Evolutionary conservation across 495 filamentous ascomycete genomes (phyloP), one percentile per base, ranked within the genome.

Genomic region (Talaromyces ruber): DNA sequence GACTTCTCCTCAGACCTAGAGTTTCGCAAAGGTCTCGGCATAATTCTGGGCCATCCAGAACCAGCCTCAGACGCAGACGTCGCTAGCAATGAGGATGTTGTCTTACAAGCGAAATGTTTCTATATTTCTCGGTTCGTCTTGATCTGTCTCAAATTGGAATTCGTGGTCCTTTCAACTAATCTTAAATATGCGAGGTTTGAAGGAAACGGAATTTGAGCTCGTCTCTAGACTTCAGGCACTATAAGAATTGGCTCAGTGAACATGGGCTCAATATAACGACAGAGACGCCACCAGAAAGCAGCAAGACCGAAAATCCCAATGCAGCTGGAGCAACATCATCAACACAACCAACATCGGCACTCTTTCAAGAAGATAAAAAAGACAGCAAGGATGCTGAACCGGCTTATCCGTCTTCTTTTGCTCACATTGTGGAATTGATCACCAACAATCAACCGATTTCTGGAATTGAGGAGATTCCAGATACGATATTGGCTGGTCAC

Each of bases 381-480:
- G 26, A 56, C 67, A 22, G 34, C 30, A 60, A 60, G 8, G 14
- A 30, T 30, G 68, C 69, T 14, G 76, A 81, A 25, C 77, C 85
- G 50, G 84, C 87, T 3, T 97, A 97, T 70, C 94, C 94, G 4
- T 86, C 85, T 25, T 88, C 88, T 2, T 98, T 98, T 68, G 86
- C 89, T 28, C 86, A 93, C 62, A 92, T 98, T 57, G 86, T 97
- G 37, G 92, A 91, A 50, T 84, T 97, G 30, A 91, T 98, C 64
- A 88, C 88, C 4, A 88, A 82, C 21, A 92, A 92, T 50, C 84
- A 92, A 70, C 86, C 88, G 4, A 89, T 98, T 57, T 90, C 92
- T 0, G 94, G 94, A 2, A 95, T 98, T 67, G 86, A 86, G 64
- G 81, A 97, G 63, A 94, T 98, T 64, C 92, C 95, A 14, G 82